A percentile compares a stretch with the other conserved stretches of the same genome.
Evolutionary conservation across 2,329 filamentous ascomycete genomes (phyloP).

Genomic region (Pseudocercospora fijiensis): DNA sequence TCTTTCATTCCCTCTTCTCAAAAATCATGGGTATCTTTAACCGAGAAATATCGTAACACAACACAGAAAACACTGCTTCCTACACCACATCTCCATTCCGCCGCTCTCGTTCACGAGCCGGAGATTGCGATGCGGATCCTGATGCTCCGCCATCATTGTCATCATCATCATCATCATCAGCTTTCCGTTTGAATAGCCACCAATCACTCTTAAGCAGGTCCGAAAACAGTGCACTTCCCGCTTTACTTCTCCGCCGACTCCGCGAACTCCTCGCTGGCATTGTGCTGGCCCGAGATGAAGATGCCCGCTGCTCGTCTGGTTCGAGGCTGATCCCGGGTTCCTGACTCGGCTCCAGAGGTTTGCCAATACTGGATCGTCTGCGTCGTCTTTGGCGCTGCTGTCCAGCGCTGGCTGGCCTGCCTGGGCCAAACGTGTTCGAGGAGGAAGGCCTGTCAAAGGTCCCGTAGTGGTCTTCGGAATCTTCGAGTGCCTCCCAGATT

Average conservation of each 20-base stretch:
- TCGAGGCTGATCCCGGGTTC: neutral
- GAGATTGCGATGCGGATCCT: constrained; percentile 6
- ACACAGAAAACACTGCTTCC: neutral
- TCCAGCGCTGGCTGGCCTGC: constrained; percentile 18
- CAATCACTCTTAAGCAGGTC: constrained; percentile 34
- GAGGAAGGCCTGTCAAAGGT: constrained; percentile 25
- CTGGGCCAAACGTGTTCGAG: neutral
- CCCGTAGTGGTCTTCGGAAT: constrained; percentile 29
- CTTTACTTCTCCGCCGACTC: constrained; percentile 25
- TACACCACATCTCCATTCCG: neutral
- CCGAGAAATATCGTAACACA: neutral
- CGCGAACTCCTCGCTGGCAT: constrained; percentile 23
- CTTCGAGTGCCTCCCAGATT: constrained; percentile 38
- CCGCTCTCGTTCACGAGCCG: constrained; percentile 2
- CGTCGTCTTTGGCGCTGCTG: constrained; percentile 20
- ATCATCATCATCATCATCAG: constrained; percentile 18
- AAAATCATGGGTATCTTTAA: constrained; percentile 2
- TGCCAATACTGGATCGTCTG: constrained; percentile 27
- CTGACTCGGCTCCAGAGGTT: constrained; percentile 14
- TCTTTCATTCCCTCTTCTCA: neutral
- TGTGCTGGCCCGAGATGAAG: constrained; percentile 23
- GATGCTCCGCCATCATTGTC: neutral
- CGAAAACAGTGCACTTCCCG: constrained; percentile 35
- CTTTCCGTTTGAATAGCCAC: constrained; percentile 32
- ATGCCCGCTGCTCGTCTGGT: neutral